These are phyloP conservation scores for Speleostelium caveatum DNA, from an alignment of 78 protist genomes.

Conservation along the genomic window DNA sequence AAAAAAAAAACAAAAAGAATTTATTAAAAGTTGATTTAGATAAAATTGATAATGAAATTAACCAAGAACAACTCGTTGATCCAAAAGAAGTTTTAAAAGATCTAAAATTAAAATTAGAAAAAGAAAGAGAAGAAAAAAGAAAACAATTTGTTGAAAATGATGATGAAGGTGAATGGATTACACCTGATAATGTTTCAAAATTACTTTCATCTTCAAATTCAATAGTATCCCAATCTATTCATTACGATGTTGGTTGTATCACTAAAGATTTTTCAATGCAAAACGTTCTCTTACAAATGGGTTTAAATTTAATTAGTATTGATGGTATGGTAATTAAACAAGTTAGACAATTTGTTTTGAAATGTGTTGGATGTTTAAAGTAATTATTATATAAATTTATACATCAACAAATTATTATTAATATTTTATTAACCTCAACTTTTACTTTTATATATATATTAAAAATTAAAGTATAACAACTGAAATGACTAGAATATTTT, in stretches of 20 bases:
- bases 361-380: conserved; percentile 92
- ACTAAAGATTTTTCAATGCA: conserved; percentile 94
- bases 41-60: conserved; percentile 19
- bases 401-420: background rate
- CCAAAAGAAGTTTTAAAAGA: conserved; percentile 20
- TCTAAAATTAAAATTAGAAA: conserved; percentile 27
- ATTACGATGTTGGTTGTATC: conserved; percentile 73
- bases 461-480: conserved; percentile 28
- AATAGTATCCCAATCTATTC: background rate
- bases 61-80: conserved; percentile 7
- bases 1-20: conserved; percentile 4
- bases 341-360: conserved; percentile 84
- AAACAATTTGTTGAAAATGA: conserved; percentile 12
- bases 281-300: conserved; percentile 91
- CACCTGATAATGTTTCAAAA: conserved; percentile 82
- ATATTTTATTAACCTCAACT: background rate
- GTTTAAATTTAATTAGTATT: conserved; percentile 73
- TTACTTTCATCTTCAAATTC: background rate
- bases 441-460: too few relatives aligned
- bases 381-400: background rate
- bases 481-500: conserved; percentile 56
- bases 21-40: conserved; percentile 25
- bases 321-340: conserved; percentile 86
- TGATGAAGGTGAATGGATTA: conserved; percentile 92
- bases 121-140: conserved; percentile 66